phyloP scores from a whole-genome alignment of 805 yeast genomes.

The Candida sphagnicola region DNA sequence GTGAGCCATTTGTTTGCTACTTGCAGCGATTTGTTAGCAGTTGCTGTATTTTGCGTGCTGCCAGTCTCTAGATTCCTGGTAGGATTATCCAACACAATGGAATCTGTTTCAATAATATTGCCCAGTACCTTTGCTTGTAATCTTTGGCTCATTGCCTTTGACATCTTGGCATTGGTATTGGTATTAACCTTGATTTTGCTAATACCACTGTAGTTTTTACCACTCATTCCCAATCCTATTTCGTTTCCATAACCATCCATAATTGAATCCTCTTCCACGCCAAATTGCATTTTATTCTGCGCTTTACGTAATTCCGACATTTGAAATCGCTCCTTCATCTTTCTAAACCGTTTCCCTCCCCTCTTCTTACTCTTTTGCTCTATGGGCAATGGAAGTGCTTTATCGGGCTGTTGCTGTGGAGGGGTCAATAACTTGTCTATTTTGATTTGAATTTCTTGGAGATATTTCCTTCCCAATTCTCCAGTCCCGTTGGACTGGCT shows the following conservation, averaged over 20 bases:
- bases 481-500: conserved; percentile 44
- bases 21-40: neutral
- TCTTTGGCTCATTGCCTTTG: conserved; percentile 57
- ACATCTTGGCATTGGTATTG: conserved; percentile 54
- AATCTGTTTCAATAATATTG: conserved; percentile 10
- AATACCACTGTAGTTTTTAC: conserved; percentile 18
- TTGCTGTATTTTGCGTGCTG: neutral
- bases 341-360: conserved; percentile 79
- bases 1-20: conserved; percentile 17
- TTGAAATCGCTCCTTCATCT: conserved; percentile 74
- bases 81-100: conserved; percentile 10
- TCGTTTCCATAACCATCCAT: conserved; percentile 74
- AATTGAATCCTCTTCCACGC: conserved; percentile 61
- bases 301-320: conserved; percentile 79
- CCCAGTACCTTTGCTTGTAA: conserved; percentile 17
- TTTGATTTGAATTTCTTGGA: conserved; percentile 55
- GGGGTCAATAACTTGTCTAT: conserved; percentile 73
- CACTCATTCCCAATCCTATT: conserved; percentile 75
- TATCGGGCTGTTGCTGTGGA: conserved; percentile 58
- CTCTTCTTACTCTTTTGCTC: conserved; percentile 77
- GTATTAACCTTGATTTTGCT: conserved; percentile 32
- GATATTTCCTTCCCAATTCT: conserved; percentile 54
- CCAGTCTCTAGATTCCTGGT: conserved; percentile 1
- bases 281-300: conserved; percentile 83
- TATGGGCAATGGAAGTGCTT: conserved; percentile 69